Evolutionary conservation across 225 moss, liverwort and hornwort genomes (phyloP), one percentile per base, ranked within the genome.

Genomic region (Pseudoscleropodium purum): DNA sequence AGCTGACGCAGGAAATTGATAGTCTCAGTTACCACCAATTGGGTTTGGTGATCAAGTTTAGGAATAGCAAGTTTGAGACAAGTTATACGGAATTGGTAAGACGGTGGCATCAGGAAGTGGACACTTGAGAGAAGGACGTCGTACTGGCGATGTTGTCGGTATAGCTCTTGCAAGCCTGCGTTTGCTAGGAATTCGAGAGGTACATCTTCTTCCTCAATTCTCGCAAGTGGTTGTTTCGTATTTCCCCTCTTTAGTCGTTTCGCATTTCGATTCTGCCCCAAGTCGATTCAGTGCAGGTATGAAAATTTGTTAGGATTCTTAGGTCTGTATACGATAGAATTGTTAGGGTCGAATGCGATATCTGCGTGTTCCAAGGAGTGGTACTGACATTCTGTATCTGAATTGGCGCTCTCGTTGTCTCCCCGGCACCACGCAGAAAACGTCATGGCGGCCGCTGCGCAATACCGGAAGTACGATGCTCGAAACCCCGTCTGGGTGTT

Each of bases 121-220:
- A 67, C 39, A 41, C 34, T 61, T 81, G 34, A 37, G 39, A 9
- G 77, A 57, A 47, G 33, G 64, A 33, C 37, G 13, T 52, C 37
- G 67, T 75, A 5, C 47, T 75, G 41, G 63, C 72, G 68, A 80
- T 89, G 90, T 75, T 92, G 84, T 74, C 90, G 86, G 92, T 92
- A 84, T 60, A 73, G 51, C 60, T 79, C 88, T 74, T 43, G 51
- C 75, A 62, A 36, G 75, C 20, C 60, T 84, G 54, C 21, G 80
- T 73, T 68, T 69, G 41, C 41, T 36, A 57, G 36, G 27, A 43
- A 57, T 39, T 75, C 31, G 37, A n/a, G n/a, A 79, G 43, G 45
- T 89, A 6, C 45, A 45, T 26, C 43, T 89, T 84, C 75, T 81
- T 81, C 84, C 64, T 73, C 15, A 73, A 52, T 59, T 39, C 72